Base-by-base conservation (phyloP, 2,329 filamentous ascomycete genomes). In the Penicillium nordicum region DNA sequence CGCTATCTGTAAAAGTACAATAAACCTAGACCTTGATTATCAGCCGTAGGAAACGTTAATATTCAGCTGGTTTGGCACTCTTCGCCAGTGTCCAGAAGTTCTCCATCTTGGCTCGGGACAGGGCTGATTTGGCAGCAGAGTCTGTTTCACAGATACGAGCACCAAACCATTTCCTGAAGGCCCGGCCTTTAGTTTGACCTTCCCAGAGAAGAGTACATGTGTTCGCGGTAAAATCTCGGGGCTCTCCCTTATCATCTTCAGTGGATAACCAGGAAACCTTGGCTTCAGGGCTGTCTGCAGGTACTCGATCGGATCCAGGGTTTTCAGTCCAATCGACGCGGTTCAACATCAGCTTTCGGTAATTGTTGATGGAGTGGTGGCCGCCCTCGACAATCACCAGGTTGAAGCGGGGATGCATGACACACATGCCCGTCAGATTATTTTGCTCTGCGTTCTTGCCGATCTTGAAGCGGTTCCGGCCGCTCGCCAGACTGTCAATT, bases 291-390 rank as follows among this genome's bases (percentile, higher is more conserved):
- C 86, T 87, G 37, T 80, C 82, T 57, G 86, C 78, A 52, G 77
- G 74, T 32, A 74, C 77, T 10, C 68, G 81, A 41, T 85, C 81
- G 0, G 92, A 87, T 2, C 86, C 86, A 0, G 85, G 83, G 65
- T 96, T 96, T 71, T 97, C 92, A 2, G 88, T 89, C 94, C 95
- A 99, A 73, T 96, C 88, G 68, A 97, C 92, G 46, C 94, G 91
- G 65, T 93, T 88, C 42, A 95, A 80, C 90, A 99, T 92, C 30
- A 99, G 81, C 72, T 96, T 97, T 73, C 89, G 91, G 79, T 93
- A 97, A 60, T 88, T 87, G 50, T 85, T 86, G 71, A 94, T 88
- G 57, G 88, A 89, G 77, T 94, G 88, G 57, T 86, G 80, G 38
- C 94, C 94, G 34, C 93, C 94, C 73, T 99, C 95, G 1, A 96